phyloP scores from a whole-genome alignment of 1,284 basidiomycete genomes.

The Malassezia cuniculi region DNA sequence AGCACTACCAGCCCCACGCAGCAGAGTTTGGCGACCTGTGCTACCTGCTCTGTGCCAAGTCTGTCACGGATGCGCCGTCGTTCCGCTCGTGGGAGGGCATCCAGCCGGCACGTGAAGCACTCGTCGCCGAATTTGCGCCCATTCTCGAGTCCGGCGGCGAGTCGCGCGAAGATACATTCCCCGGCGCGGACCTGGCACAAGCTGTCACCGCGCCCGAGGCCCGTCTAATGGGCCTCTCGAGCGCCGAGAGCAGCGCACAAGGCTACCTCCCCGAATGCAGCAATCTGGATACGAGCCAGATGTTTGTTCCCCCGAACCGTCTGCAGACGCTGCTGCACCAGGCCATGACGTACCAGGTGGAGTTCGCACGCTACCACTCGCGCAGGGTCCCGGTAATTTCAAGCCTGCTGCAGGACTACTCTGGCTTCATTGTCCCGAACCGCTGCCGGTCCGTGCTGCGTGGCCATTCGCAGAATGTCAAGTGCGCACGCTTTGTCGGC shows the following conservation, averaged over 20 bases:
- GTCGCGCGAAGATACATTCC: slow-evolving; percentile 21
- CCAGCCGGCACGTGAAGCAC: slow-evolving; percentile 45
- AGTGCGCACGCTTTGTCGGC: slow-evolving; percentile 48
- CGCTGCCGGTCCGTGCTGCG: slow-evolving; percentile 29
- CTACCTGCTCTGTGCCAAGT: slow-evolving; percentile 46
- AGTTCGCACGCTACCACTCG: slow-evolving; percentile 41
- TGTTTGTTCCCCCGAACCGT: slow-evolving; percentile 46
- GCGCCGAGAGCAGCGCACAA: background rate
- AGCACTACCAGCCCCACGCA: slow-evolving; percentile 50
- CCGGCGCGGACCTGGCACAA: slow-evolving; percentile 10
- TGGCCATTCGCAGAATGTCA: slow-evolving; percentile 48
- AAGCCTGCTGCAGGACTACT: slow-evolving; percentile 33
- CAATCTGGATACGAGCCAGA: too few relatives aligned
- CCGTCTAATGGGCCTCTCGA: background rate
- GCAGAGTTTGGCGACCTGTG: slow-evolving; percentile 49
- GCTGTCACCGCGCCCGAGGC: background rate
- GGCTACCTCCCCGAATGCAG: too few relatives aligned
- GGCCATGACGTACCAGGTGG: slow-evolving; percentile 49
- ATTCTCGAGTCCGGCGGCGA: slow-evolving; percentile 36
- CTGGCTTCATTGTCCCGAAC: slow-evolving; percentile 32
- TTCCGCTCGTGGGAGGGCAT: slow-evolving; percentile 49
- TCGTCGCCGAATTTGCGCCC: slow-evolving; percentile 41
- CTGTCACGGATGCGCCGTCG: slow-evolving; percentile 49
- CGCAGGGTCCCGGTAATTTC: slow-evolving; percentile 40
- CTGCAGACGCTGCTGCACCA: slow-evolving; percentile 47